Base-by-base conservation (phyloP, 352 stramenopile species). In the Phytophthora citrophthora region DNA sequence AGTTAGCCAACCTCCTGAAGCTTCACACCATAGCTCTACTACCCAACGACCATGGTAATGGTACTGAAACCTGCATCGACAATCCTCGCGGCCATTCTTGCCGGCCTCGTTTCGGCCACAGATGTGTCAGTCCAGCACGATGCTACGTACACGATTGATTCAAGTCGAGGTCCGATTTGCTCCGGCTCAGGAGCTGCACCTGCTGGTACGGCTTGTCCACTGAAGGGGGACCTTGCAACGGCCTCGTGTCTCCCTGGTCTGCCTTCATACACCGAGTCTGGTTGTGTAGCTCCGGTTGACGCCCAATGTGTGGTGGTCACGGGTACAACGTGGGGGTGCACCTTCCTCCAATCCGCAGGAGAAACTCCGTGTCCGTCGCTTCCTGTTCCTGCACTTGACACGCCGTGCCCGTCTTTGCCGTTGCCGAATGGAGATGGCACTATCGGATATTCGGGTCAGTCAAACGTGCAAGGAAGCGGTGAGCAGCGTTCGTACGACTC, bases 41-140 rank as follows among this genome's bases (percentile, higher is more conserved):
- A 12, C n/a, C 27, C 27, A 34, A 34, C 8, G 29, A 55, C 20
- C 24, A 58, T 58, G 38, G 38, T 58, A n/a, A 58, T 58, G 50
- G 38, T 58, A 24, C 9, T 58, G 36, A 48, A 49, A 39, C 36
- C 38, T 11, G 26, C 40, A 26, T 40, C 20, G 4, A 39, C 38
- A 27, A 26, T 58, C 13, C 34, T 58, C 38, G 12, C 50, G 13
- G 50, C 38, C 15, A 39, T 48, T 31, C 20, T 48, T 39, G 34
- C 16, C 7, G 24, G 50, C 6, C 13, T 58, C 36, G 24, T 39
- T n/a, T 34, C 38, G 24, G 34, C 50, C 9, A 45, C 16, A 12
- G 48, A 55, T 4, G 34, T 55, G 32, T 55, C 48, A 7, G 48
- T 55, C 9, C 31, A 55, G 48, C 32, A 55, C 18, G 48, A 55